phyloP scores from a whole-genome alignment of 306 rosid genomes.

The Hylodesmum podocarpum region DNA sequence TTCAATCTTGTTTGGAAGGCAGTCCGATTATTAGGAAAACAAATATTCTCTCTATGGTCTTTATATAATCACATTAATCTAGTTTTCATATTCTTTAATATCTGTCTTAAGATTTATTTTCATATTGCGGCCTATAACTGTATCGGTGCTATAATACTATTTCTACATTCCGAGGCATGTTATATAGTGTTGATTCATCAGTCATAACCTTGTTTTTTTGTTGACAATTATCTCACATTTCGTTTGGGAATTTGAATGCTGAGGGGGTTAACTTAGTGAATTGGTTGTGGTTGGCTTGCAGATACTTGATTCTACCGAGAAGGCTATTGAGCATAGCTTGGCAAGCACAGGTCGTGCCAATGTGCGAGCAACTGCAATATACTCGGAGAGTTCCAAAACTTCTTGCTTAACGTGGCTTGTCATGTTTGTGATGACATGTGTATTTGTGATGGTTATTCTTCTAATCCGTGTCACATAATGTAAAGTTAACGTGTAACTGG shows the following conservation, averaged over 20 bases:
- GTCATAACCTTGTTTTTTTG: background rate
- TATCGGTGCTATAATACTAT: background rate
- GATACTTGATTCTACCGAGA: constrained; percentile 87
- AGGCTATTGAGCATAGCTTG: constrained; percentile 83
- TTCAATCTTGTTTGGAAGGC: background rate
- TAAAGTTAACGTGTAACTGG: background rate
- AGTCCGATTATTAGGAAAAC: background rate
- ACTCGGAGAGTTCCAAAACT: constrained; percentile 73
- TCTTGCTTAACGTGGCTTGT: constrained; percentile 82
- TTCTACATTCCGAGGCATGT: background rate
- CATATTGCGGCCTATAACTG: background rate
- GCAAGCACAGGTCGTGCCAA: constrained; percentile 89
- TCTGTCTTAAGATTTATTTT: background rate
- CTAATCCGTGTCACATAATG: constrained; percentile 72
- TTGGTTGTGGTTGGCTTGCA: constrained; percentile 41
- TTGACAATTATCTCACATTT: background rate
- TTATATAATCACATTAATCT: background rate
- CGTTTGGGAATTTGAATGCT: background rate
- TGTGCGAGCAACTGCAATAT: constrained; percentile 59
- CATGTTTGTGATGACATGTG: constrained; percentile 65
- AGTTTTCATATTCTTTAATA: background rate
- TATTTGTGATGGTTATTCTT: constrained; percentile 87
- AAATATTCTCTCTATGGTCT: background rate
- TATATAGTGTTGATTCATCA: background rate
- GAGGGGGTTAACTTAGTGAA: background rate